These are phyloP conservation scores for Staphylotrichum tortipilum DNA, from an alignment of 495 filamentous ascomycete genomes.

Conservation along the genomic window DNA sequence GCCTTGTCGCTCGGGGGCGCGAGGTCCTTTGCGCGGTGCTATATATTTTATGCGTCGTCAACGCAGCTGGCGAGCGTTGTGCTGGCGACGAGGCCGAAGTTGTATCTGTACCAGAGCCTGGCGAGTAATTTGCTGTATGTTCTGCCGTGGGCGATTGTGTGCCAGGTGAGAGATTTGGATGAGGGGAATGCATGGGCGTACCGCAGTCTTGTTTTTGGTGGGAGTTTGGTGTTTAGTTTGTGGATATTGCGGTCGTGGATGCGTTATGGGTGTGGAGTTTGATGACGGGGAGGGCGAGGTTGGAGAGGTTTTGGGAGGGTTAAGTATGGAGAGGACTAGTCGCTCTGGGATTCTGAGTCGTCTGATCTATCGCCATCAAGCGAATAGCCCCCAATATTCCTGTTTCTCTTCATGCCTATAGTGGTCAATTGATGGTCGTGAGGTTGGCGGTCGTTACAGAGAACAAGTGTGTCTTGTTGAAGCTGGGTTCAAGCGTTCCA, in stretches of 20 bases:
- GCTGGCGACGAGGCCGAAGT: slow-evolving; percentile 54
- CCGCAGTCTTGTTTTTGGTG: slow-evolving; percentile 60
- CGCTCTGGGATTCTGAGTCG: too few relatives aligned
- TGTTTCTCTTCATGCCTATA: too few relatives aligned
- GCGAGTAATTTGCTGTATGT: slow-evolving; percentile 59
- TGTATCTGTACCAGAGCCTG: slow-evolving; percentile 60
- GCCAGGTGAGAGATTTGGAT: slow-evolving; percentile 40
- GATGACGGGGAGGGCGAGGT: slow-evolving; percentile 36
- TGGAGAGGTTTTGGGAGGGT: slow-evolving; percentile 5
- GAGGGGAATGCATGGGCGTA: slow-evolving; percentile 56
- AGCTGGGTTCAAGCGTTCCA: too few relatives aligned
- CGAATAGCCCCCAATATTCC: too few relatives aligned
- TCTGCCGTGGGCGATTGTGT: slow-evolving; percentile 61
- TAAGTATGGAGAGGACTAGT: too few relatives aligned
- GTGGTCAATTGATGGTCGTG: too few relatives aligned
- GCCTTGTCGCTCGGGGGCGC: slow-evolving; percentile 52
- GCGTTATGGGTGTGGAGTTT: slow-evolving; percentile 49
- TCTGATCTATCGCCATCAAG: too few relatives aligned
- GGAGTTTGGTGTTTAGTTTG: slow-evolving; percentile 59
- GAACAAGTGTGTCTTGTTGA: too few relatives aligned
- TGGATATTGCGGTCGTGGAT: slow-evolving; percentile 44
- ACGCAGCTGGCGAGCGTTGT: slow-evolving; percentile 59
- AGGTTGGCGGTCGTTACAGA: too few relatives aligned
- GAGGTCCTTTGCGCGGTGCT: slow-evolving; percentile 59
- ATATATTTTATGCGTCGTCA: slow-evolving; percentile 61